These are phyloP conservation scores for Tolypocladium endophyticum DNA, from an alignment of 2,329 filamentous ascomycete genomes.

Conservation along the genomic window DNA sequence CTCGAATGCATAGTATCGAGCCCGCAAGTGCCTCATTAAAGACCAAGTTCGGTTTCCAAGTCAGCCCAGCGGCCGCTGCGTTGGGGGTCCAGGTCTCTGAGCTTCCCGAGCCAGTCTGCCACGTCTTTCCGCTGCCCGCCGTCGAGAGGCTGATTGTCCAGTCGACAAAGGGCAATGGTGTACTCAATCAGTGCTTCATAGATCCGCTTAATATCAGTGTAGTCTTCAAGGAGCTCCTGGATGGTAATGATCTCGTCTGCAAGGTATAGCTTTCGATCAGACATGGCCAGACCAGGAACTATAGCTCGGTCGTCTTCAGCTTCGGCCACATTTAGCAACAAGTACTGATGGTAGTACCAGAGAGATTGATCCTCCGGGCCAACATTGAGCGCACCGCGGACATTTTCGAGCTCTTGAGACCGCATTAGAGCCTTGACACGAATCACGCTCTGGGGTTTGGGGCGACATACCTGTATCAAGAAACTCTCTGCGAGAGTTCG, in stretches of 20 bases:
- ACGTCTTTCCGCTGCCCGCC: constrained; percentile 34
- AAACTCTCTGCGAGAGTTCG: constrained; percentile 53
- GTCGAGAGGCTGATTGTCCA: constrained; percentile 34
- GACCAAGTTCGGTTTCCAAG: constrained; percentile 36
- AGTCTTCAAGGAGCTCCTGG: constrained; percentile 52
- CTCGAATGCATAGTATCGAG: neutral
- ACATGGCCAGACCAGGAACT: constrained; percentile 47
- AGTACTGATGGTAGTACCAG: constrained; percentile 92
- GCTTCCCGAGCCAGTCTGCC: constrained; percentile 47
- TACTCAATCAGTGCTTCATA: constrained; percentile 80
- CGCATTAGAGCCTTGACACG: neutral
- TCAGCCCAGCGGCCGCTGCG: constrained; percentile 68
- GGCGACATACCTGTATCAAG: constrained; percentile 52
- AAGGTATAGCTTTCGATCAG: constrained; percentile 57
- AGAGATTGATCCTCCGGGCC: constrained; percentile 91
- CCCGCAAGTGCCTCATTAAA: constrained; percentile 1
- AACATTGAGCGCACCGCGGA: constrained; percentile 71
- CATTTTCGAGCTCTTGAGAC: constrained; percentile 55
- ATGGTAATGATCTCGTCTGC: constrained; percentile 64
- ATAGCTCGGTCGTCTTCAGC: constrained; percentile 44
- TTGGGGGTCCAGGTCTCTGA: constrained; percentile 64
- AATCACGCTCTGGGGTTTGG: constrained; percentile 6
- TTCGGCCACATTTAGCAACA: constrained; percentile 59
- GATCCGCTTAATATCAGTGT: constrained; percentile 61
- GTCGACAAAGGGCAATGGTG: constrained; percentile 44